phyloP scores from a whole-genome alignment of 1,284 basidiomycete species.

The Ceratobasidium sp. region DNA sequence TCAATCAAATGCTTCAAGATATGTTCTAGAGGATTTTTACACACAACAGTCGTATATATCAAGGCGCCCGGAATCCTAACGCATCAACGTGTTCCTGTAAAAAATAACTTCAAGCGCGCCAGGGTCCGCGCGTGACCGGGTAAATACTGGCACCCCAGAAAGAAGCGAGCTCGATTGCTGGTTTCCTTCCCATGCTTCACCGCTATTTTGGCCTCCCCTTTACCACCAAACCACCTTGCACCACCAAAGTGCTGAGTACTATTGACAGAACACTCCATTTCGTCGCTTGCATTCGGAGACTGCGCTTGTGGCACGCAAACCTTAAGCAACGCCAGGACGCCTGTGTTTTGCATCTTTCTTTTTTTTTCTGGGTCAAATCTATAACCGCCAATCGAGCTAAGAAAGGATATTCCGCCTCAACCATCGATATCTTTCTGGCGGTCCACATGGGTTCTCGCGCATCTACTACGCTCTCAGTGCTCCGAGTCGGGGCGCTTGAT shows the following conservation, averaged over 20 bases:
- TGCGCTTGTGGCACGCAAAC: neutral
- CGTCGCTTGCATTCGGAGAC: neutral
- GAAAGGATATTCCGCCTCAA: neutral
- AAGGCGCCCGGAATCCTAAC: no score
- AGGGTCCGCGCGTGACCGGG: conserved; percentile 4
- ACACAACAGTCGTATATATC: no score
- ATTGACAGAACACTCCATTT: neutral
- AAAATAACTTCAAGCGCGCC: neutral
- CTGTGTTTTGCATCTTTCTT: neutral
- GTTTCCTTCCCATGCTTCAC: conserved; percentile 14
- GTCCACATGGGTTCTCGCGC: neutral
- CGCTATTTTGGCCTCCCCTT: conserved; percentile 7
- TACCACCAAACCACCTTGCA: conserved; percentile 1
- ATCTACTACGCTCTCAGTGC: neutral
- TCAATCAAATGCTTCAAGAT: no score
- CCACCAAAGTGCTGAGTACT: neutral
- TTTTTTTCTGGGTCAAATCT: neutral
- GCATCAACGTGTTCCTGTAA: no score
- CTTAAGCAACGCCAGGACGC: neutral
- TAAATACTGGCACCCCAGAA: conserved; percentile 23
- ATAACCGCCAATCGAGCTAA: neutral
- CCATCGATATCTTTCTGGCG: neutral
- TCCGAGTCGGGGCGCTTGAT: conserved; percentile 24
- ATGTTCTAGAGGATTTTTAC: no score
- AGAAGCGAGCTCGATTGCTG: conserved; percentile 17